Evolutionary conservation across 1,284 basidiomycete species (phyloP), one percentile per base, ranked within the genome.

Genomic region (Ustilago lituana): DNA sequence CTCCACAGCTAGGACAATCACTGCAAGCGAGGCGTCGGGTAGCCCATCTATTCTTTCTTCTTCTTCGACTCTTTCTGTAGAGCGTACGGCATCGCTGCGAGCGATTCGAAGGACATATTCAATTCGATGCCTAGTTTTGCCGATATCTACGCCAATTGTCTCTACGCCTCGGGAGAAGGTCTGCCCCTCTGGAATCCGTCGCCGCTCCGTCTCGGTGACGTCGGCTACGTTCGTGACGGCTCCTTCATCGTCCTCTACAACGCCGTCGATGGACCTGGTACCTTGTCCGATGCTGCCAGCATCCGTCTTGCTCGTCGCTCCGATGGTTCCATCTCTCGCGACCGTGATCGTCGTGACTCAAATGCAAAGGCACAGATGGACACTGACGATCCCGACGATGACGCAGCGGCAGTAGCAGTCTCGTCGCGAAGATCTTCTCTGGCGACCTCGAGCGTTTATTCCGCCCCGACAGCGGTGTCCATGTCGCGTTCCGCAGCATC

Each of bases 121-220:
- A 43, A 9, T 3, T 31, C n/a, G 20, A 68, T 59, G 60, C 62
- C 67, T 11, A 70, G 53, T 38, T 70, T 57, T 38, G 61, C 67
- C 32, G 74, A 76, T 26, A 74, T 68, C 44, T 76, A 72, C 46
- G 63, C 68, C 20, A 57, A 57, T 38, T 62, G 64, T 43, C 44
- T 76, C 8, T 74, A 76, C 43, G 51, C 56, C 15, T 47, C 52
- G 14, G 64, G 72, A 37, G 74, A 76, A 49, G 74, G 74, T 36
- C 50, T 72, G 26, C 72, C 68, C 9, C 68, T 76, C 1, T 76
- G 74, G 74, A 74, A 76, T 37, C 74, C 74, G 15, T 68, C 67
- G 10, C 64, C 68, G 17, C 61, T 66, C 19, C 57, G 53, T 32
- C 63, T 73, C 4, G 70, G 65, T 19, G 70, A 71, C 45, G 57